Evolutionary conservation across 345 rosid genomes (phyloP), one percentile per base, ranked within the genome.

Genomic region (Arabidopsis arenosa): DNA sequence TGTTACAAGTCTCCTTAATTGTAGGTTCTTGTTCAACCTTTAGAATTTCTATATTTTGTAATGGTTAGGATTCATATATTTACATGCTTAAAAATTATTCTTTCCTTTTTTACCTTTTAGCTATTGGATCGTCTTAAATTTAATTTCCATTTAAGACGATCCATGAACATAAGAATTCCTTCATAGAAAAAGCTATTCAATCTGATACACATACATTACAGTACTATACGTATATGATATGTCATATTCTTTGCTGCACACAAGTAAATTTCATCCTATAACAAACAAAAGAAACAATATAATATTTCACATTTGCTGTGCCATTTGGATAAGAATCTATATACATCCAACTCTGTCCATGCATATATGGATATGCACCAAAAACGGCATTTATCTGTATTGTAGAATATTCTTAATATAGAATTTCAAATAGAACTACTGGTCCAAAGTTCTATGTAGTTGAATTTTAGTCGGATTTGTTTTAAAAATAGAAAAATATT

Each of bases 311-410:
- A 8, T 33, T 32, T 53, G 64, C 55, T 43, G 55, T 69, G 33
- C 11, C 63, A 53, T 53, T 52, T 73, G 55, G 63, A 41, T 63
- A 63, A 63, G 28, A 21, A 66, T 66, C 33, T 17, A 52, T 54
- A 17, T 63, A 10, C 30, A 44, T 56, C 58, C 32, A 30, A 63
- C 54, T 18, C 6, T 33, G 66, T 39, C 66, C 9, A 56, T 56
- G 49, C 59, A 60, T 47, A 66, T 28, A 48, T 66, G 73, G 60
- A 39, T 66, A 66, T 66, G 35, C 73, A 37, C 52, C 28, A 7
- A 47, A 66, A 75, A 48, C 52, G 36, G 44, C 21, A 66, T 57
- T 37, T 15, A 47, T 44, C 65, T 35, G 7, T 41, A 30, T 63
- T 54, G 21, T 30, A 51, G 9, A 39, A 49, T 62, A 37, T 39